phyloP scores from a whole-genome alignment of 208 protist species.

The Leishmania mexicana region DNA sequence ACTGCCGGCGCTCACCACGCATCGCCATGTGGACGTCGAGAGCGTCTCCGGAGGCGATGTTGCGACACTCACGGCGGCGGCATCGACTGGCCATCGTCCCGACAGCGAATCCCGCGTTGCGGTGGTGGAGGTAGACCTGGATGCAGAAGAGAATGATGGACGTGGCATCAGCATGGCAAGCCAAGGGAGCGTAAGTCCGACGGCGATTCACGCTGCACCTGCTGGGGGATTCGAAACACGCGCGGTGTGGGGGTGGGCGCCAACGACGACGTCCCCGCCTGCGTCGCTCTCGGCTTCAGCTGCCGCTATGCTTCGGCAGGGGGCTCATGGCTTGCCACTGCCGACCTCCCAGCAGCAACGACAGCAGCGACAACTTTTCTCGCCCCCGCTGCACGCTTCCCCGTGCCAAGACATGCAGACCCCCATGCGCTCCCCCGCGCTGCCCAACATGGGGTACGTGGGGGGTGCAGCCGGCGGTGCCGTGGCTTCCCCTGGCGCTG shows the following conservation, averaged over 20 bases:
- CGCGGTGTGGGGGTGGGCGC: neutral
- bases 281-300: neutral
- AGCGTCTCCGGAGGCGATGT: neutral
- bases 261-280: neutral
- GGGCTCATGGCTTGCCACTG: neutral
- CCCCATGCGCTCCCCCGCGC: slow-evolving; percentile 17
- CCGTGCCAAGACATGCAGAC: slow-evolving; percentile 13
- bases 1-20: neutral
- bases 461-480: neutral
- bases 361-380: neutral
- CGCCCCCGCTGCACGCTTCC: neutral
- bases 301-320: neutral
- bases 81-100: neutral
- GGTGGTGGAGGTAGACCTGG: slow-evolving; percentile 29
- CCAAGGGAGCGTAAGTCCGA: neutral
- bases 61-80: neutral
- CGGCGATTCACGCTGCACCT: neutral
- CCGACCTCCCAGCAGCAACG: slow-evolving; percentile 1
- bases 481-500: neutral
- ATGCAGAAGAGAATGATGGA: slow-evolving; percentile 1
- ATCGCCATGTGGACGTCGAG: slow-evolving; percentile 12
- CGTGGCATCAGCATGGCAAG: neutral
- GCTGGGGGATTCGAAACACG: neutral
- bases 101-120: neutral
- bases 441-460: slow-evolving; percentile 30